These are phyloP conservation scores for Starmerella apis DNA, from an alignment of 805 yeast genomes.

Conservation along the genomic window DNA sequence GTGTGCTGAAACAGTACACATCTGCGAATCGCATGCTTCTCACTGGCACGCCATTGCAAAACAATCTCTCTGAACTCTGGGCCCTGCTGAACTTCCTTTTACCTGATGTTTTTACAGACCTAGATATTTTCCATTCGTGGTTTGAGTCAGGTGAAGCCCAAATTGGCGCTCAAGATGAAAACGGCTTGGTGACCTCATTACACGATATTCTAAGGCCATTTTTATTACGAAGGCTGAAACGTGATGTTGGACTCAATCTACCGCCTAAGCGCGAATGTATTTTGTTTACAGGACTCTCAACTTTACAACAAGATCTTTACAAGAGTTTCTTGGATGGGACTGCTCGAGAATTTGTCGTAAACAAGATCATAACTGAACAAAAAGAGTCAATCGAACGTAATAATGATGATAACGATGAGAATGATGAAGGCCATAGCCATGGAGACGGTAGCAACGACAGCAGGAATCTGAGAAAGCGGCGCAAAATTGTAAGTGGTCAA, in stretches of 20 bases:
- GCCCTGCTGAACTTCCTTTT: constrained; percentile 78
- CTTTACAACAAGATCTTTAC: constrained; percentile 55
- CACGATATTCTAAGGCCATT: constrained; percentile 88
- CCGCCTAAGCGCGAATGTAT: constrained; percentile 89
- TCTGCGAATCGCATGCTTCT: constrained; percentile 59
- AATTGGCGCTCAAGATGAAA: constrained; percentile 49
- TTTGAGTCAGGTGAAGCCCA: constrained; percentile 54
- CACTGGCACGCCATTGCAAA: constrained; percentile 96
- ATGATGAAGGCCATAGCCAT: too few relatives aligned
- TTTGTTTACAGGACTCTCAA: constrained; percentile 58
- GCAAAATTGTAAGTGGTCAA: not conserved
- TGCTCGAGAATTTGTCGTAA: constrained; percentile 30
- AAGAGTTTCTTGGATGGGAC: constrained; percentile 37
- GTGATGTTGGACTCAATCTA: constrained; percentile 52
- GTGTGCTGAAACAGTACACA: constrained; percentile 53
- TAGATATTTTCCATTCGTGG: constrained; percentile 86
- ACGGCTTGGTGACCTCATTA: constrained; percentile 57
- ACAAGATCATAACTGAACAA: constrained; percentile 23
- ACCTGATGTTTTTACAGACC: constrained; percentile 87
- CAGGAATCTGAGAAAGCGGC: too few relatives aligned
- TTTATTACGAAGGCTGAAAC: constrained; percentile 68
- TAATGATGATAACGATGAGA: too few relatives aligned
- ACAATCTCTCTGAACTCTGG: constrained; percentile 85
- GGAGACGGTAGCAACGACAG: too few relatives aligned
- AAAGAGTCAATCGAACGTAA: too few relatives aligned